phyloP scores from a whole-genome alignment of 176 grass and related monocot genomes.

The Panicum miliaceum region DNA sequence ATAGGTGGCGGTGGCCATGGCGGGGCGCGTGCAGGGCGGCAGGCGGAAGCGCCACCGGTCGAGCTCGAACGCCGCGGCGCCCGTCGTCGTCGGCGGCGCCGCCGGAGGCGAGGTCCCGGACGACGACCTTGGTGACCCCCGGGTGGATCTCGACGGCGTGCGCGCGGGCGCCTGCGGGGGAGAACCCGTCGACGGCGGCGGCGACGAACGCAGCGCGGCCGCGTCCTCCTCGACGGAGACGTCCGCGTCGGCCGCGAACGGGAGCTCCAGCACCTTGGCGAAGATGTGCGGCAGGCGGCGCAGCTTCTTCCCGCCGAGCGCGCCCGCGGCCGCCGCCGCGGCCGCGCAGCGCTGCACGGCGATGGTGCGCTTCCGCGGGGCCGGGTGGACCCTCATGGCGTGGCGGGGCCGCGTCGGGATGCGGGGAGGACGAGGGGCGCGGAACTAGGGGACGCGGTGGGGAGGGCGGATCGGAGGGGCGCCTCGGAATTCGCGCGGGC shows the following conservation, averaged over 20 bases:
- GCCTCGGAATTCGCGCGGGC: slow-evolving; percentile 20
- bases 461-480: slow-evolving; percentile 22
- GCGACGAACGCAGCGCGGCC: slow-evolving; percentile 76
- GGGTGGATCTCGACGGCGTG: slow-evolving; percentile 90
- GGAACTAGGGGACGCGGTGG: slow-evolving; percentile 1
- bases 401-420: neutral
- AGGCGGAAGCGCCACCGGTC: slow-evolving; percentile 89
- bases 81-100: slow-evolving; percentile 28
- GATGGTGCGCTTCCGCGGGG: slow-evolving; percentile 70
- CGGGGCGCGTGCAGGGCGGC: slow-evolving; percentile 76
- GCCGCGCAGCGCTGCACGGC: slow-evolving; percentile 49
- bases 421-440: neutral
- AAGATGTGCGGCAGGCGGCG: slow-evolving; percentile 95
- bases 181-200: slow-evolving; percentile 52
- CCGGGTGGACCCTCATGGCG: slow-evolving; percentile 69
- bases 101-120: slow-evolving; percentile 44
- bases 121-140: slow-evolving; percentile 86
- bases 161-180: slow-evolving; percentile 54
- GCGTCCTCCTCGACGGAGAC: slow-evolving; percentile 79
- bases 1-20: slow-evolving; percentile 85
- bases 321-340: neutral
- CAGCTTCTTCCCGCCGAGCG: slow-evolving; percentile 74
- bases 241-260: slow-evolving; percentile 85
- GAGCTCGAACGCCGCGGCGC: slow-evolving; percentile 67
- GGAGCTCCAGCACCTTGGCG: slow-evolving; percentile 92